These are phyloP conservation scores for Phycomyces nitens DNA, from an alignment of 192 early-diverging fungal species.

Conservation along the genomic window DNA sequence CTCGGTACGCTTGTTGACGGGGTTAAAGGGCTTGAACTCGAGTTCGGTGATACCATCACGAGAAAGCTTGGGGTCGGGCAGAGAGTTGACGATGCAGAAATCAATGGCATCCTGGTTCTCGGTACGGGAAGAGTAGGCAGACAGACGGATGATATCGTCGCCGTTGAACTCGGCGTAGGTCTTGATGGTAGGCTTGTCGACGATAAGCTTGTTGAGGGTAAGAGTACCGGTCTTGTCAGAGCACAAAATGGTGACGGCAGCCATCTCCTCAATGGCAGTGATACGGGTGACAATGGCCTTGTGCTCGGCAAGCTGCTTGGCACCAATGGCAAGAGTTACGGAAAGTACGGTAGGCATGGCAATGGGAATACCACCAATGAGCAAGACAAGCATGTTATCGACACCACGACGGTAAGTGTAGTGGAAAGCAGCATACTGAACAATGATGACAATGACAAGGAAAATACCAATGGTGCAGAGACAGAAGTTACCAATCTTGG, in stretches of 20 bases:
- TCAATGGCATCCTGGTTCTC: slow-evolving; percentile 81
- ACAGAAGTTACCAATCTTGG: slow-evolving; percentile 75
- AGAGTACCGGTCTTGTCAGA: slow-evolving; percentile 94
- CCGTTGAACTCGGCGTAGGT: slow-evolving; percentile 60
- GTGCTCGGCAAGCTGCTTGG: slow-evolving; percentile 76
- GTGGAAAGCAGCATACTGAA: slow-evolving; percentile 65
- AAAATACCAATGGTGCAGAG: slow-evolving; percentile 70
- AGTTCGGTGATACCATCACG: slow-evolving; percentile 64
- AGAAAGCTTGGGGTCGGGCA: slow-evolving; percentile 51
- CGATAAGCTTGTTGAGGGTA: slow-evolving; percentile 78
- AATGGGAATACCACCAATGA: slow-evolving; percentile 79
- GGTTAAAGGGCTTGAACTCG: slow-evolving; percentile 72
- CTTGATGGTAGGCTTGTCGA: slow-evolving; percentile 65
- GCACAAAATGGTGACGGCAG: slow-evolving; percentile 77
- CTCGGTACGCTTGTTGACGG: slow-evolving; percentile 73
- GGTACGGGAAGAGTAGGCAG: slow-evolving; percentile 70
- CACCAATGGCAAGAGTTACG: slow-evolving; percentile 74
- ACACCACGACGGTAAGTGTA: slow-evolving; percentile 73
- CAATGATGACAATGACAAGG: slow-evolving; percentile 62
- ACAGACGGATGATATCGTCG: slow-evolving; percentile 61
- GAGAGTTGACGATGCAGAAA: slow-evolving; percentile 66
- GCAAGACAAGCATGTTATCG: slow-evolving; percentile 73
- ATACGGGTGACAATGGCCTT: slow-evolving; percentile 78
- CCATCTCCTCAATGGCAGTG: slow-evolving; percentile 74
- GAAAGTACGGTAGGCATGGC: slow-evolving; percentile 76